Evolutionary conservation across 305 asterid genomes (phyloP).

Genomic region (Fraxinus greggii): DNA sequence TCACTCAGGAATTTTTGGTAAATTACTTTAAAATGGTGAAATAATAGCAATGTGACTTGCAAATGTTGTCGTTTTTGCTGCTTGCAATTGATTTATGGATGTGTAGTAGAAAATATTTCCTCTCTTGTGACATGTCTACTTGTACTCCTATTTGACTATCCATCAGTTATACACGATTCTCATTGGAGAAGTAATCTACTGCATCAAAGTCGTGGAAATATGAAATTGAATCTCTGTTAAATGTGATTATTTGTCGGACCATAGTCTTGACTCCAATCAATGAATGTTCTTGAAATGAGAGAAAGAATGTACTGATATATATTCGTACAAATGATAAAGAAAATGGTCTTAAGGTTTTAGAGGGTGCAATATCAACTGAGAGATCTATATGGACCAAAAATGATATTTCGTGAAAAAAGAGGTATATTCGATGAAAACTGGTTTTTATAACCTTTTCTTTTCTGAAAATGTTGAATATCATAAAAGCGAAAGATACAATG

Average conservation of each 20-base stretch:
- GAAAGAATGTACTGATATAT: not conserved
- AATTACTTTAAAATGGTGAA: not conserved
- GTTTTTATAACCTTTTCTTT: not conserved
- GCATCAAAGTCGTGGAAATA: not conserved
- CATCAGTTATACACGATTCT: not conserved
- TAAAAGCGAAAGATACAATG: not conserved
- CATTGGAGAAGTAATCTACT: not conserved
- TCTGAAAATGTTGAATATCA: not conserved
- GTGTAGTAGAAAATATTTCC: not conserved
- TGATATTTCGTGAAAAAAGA: not conserved
- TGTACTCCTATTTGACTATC: not conserved
- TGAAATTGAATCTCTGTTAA: not conserved
- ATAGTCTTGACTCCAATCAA: not conserved
- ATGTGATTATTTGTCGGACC: not conserved
- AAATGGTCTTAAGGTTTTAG: not conserved
- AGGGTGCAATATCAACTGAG: not conserved
- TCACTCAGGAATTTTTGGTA: constrained; percentile 5
- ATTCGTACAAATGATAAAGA: not conserved
- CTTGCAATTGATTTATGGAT: not conserved
- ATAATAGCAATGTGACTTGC: not conserved
- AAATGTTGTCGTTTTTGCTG: not conserved
- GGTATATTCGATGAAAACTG: not conserved
- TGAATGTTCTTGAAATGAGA: not conserved
- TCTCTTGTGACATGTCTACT: not conserved
- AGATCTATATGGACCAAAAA: not conserved